Evolutionary conservation across 2,329 filamentous ascomycete species (phyloP).

Genomic region (Rugonectria rugulosa): DNA sequence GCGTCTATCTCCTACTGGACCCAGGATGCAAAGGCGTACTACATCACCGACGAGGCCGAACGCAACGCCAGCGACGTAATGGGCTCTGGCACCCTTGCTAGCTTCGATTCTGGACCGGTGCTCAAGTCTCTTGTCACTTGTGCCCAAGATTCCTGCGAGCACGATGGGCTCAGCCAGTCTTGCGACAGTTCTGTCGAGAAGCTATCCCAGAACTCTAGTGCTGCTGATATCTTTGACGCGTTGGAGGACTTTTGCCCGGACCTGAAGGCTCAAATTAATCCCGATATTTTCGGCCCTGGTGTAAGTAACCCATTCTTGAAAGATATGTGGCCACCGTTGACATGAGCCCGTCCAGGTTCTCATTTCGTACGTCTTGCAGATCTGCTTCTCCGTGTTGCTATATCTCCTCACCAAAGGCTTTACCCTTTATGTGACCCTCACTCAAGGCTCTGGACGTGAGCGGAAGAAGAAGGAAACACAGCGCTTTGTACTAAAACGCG

Average conservation of each 20-base stretch:
- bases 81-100: slow-evolving; percentile 42
- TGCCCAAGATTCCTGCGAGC: slow-evolving; percentile 45
- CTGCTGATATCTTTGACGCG: slow-evolving; percentile 43
- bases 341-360: slow-evolving; percentile 36
- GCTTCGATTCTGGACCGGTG: slow-evolving; percentile 42
- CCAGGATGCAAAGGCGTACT: slow-evolving; percentile 38
- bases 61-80: slow-evolving; percentile 47
- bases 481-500: slow-evolving; percentile 37
- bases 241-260: slow-evolving; percentile 47
- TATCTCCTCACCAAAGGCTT: slow-evolving; percentile 47
- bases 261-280: slow-evolving; percentile 47
- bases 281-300: slow-evolving; percentile 50
- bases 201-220: slow-evolving; percentile 38
- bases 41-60: slow-evolving; percentile 44
- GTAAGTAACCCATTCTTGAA: slow-evolving; percentile 33
- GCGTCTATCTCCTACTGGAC: slow-evolving; percentile 46
- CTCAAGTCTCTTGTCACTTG: slow-evolving; percentile 45
- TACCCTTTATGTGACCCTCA: slow-evolving; percentile 45
- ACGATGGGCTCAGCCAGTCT: slow-evolving; percentile 43
- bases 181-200: slow-evolving; percentile 41
- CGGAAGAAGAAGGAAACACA: slow-evolving; percentile 28
- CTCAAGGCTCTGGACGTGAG: slow-evolving; percentile 37
- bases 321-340: slow-evolving; percentile 11
- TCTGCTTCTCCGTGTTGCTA: slow-evolving; percentile 44
- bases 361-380: slow-evolving; percentile 49